Base-by-base conservation (phyloP, 2,329 filamentous ascomycete species). In the Colletotrichum sp. region DNA sequence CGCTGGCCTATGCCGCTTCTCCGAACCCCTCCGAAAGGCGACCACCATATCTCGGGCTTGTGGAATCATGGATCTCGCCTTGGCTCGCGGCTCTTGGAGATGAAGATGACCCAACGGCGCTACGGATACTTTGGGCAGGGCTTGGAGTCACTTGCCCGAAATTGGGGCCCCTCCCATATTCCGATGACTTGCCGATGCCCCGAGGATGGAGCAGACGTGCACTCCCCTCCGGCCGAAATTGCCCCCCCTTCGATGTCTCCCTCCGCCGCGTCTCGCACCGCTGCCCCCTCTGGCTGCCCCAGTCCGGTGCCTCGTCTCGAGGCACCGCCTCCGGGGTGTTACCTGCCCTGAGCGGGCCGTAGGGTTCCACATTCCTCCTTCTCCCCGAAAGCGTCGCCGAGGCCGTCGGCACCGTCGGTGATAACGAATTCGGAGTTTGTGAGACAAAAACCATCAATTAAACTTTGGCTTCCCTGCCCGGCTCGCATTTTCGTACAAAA, bases 151-250 rank as follows among this genome's bases (percentile, higher is more conserved):
- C 32, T 24, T 36, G 39, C 57, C 73, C 57, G 34, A 59, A 26
- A 59, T 73, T 65, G 26, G 0, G 32, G 39, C 52, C 36, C 63
- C 52, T 26, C 24, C 57, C 28, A 62, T 59, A 73, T 39, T 26
- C 73, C 64, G 70, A 76, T 57, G 24, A 44, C 28, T 64, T 73
- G 32, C 70, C 73, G 69, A 73, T 71, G 70, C 59, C 63, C 64
- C 64, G 57, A 76, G n/a, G 7, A 28, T 34, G 44, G 59, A 30
- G 59, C 30, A 62, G 18, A 62, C 2, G 30, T 30, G 18, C 59
- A 24, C 21, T 59, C 59, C 64, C 73, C 34, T 76, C 63, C 73
- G 73, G 64, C 70, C 73, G 63, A 72, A 16, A 13, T 30, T 30
- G 9, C 69, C 44, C n/a, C 39, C 5, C 36, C 28, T 26, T 66